phyloP scores from a whole-genome alignment of 2,329 filamentous ascomycete species.

The Hysterium pulicare region DNA sequence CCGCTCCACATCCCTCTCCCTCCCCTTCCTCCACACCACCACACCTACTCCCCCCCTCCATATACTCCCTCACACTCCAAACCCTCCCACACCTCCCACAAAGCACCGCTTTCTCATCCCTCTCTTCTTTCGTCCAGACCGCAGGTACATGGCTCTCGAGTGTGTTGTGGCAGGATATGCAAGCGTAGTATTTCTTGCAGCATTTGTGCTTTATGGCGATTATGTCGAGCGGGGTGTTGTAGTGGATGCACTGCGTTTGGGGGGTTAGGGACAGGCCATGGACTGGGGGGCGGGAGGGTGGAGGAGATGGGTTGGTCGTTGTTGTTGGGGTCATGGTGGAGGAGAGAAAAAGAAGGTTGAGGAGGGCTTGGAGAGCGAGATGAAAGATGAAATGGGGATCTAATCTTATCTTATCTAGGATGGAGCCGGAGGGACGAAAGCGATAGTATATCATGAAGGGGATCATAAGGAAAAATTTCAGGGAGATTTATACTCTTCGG shows the following conservation, averaged over 20 bases:
- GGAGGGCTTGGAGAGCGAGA: too few relatives aligned
- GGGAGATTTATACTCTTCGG: too few relatives aligned
- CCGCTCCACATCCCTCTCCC: slow-evolving; percentile 16
- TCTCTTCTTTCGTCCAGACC: slow-evolving; percentile 19
- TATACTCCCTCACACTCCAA: slow-evolving; percentile 26
- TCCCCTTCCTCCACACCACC: neutral
- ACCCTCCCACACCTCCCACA: slow-evolving; percentile 30
- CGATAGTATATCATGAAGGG: too few relatives aligned
- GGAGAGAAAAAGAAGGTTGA: too few relatives aligned
- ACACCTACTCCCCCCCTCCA: slow-evolving; percentile 27
- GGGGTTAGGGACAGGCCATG: slow-evolving; percentile 26
- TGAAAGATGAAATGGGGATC: too few relatives aligned
- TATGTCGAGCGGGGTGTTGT: slow-evolving; percentile 31
- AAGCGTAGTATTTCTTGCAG: slow-evolving; percentile 37
- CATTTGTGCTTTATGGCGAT: slow-evolving; percentile 37
- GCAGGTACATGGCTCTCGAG: slow-evolving; percentile 21
- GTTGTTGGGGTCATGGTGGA: neutral
- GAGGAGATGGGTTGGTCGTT: slow-evolving; percentile 6
- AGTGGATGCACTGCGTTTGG: slow-evolving; percentile 33
- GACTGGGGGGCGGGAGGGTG: slow-evolving; percentile 12
- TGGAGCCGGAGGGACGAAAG: too few relatives aligned
- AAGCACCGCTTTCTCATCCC: slow-evolving; percentile 23
- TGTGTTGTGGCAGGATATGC: slow-evolving; percentile 32
- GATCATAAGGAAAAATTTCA: too few relatives aligned
- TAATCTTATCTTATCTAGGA: too few relatives aligned